Base-by-base conservation (phyloP, 805 yeast species). In the Yueomyces sp. region DNA sequence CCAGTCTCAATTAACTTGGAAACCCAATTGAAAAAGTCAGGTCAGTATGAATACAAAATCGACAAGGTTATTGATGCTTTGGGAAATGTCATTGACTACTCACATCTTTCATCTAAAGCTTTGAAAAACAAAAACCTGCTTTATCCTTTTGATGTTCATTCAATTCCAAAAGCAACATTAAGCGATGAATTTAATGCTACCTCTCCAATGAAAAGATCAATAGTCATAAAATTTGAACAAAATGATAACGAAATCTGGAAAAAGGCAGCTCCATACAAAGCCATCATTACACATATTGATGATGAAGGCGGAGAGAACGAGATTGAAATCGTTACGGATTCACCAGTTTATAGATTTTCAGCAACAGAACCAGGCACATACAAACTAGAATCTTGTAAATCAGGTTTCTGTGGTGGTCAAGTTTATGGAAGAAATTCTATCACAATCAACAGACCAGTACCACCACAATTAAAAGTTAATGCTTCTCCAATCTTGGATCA, bases 341-440 rank as follows among this genome's bases (percentile, higher is more conserved):
- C 54, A 3, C 50, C 56, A 33, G 46, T 51, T 3, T 62, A 64
- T 38, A 62, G 58, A 39, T 57, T 73, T 19, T 50, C 48, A 19
- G 73, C 77, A 0, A 65, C 68, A 3, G 62, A 66, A 39, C 80
- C 94, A 0, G 98, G 98, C 4, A 58, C 62, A 0, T 90, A 86
- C 57, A 57, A 59, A 5, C 60, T 92, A 31, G 58, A 68, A 32
- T 58, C 73, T 1, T 77, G 81, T 1, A 50, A 62, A 0, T 82
- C 88, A 12, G 68, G 67, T 39, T 74, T 57, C 54, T 92, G 98
- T 63, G 68, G 74, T 0, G 86, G 94, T 40, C 67, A 69, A 9
- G 68, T 84, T 26, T 54, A 65, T 38, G 85, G 80, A n/a, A 65
- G 74, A 8, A 69, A 78, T 1, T 59, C 67, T 1, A 67, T 82